Evolutionary conservation across 495 filamentous ascomycete genomes (phyloP), one percentile per base, ranked within the genome.

Genomic region (Daldinia loculata): DNA sequence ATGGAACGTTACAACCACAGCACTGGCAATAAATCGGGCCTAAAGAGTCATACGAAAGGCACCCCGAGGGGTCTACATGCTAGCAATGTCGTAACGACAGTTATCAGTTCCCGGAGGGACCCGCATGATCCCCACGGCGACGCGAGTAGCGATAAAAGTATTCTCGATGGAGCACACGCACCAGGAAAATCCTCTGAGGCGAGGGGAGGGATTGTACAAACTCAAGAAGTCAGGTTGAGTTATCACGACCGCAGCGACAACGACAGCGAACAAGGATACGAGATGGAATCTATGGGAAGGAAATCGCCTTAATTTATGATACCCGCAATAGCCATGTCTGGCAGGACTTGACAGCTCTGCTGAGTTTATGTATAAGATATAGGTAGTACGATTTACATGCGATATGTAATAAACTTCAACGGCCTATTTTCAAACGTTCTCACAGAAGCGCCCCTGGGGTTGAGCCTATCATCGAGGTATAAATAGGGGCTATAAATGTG

Each of bases 141-240:
- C 57, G 61, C 61, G 11, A 34, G 58, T 17, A 75, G 74, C 69
- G 74, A 75, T 26, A 76, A 70, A 63, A 72, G 69, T 53, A 75
- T 76, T 15, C 65, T 76, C 15, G 71, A 72, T 14, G 72, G 56
- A 3, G 27, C 30, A 4, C 52, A 38, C 12, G 70, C 64, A n/a
- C 70, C 66, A 9, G 64, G 63, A 27, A 63, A 70, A 11, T 22
- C 29, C 4, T 17, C 51, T 34, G 11, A 63, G 17, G 3, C 17
- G 7, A 19, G 41, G 0, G n/a, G 63, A 53, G 56, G 57, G 41
- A 77, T 77, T 41, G 45, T 74, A 29, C 72, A 74, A 36, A 75
- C 70, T 2, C 68, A 75, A 39, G 75, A 77, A 51, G 34, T 77
- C 38, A 52, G 70, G 7, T 53, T 74, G 17, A 72, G 65, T 29